Evolutionary conservation across 345 rosid species (phyloP).

Genomic region (Capsella bursapastoris): DNA sequence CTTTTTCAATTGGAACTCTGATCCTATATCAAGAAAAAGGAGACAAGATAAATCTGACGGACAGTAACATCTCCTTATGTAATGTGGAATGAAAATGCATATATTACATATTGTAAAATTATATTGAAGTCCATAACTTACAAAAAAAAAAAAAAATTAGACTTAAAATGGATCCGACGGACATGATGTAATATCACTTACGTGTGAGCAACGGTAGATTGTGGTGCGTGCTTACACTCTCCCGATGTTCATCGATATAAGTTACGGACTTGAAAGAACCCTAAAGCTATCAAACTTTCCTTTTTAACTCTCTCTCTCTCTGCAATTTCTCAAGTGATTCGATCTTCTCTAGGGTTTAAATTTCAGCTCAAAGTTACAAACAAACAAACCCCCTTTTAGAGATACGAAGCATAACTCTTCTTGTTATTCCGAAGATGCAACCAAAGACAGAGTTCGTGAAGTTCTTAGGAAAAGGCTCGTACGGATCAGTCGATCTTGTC

Average conservation of each 20-base stretch:
- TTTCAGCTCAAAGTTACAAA: not conserved
- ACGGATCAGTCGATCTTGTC: conserved; percentile 18
- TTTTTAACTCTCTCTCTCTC: not conserved
- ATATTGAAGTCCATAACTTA: not conserved
- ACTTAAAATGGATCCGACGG: not conserved
- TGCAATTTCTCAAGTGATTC: not conserved
- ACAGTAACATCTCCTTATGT: conserved; percentile 2
- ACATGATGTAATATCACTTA: not conserved
- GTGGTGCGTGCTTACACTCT: not conserved
- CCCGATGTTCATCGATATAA: not conserved
- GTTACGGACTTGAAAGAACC: not conserved
- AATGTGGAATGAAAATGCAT: not conserved
- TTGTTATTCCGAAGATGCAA: not conserved
- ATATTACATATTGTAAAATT: not conserved
- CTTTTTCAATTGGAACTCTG: not conserved
- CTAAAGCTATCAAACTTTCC: not conserved
- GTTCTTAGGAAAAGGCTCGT: conserved; percentile 3
- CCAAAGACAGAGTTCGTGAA: conserved; percentile 21
- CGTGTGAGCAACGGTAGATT: not conserved
- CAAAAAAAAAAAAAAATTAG: not conserved
- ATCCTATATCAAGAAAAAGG: not conserved
- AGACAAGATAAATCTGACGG: not conserved
- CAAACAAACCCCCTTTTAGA: not conserved
- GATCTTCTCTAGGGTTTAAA: not conserved
- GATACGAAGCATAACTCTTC: not conserved